Evolutionary conservation across 2,329 filamentous ascomycete genomes (phyloP).

Genomic region (Chaetothyriales sp.): DNA sequence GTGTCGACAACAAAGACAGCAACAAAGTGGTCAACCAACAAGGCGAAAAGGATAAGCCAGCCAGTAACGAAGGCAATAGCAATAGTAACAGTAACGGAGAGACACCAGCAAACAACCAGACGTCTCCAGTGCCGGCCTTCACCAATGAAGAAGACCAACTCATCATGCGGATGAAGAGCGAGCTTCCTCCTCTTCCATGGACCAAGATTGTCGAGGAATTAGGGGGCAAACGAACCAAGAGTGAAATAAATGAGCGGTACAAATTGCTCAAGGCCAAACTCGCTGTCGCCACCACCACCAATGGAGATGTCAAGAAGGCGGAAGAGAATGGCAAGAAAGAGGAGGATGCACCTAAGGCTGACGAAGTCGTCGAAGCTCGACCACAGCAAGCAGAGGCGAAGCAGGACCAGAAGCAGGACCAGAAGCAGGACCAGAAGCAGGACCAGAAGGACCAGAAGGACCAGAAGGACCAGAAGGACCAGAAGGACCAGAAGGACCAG

Average conservation of each 20-base stretch:
- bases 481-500: background rate
- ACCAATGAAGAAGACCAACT: conserved; percentile 14
- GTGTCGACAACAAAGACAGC: conserved; percentile 4
- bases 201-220: conserved; percentile 11
- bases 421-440: background rate
- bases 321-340: conserved; percentile 5
- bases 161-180: conserved; percentile 17
- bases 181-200: conserved; percentile 12
- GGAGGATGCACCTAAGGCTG: background rate
- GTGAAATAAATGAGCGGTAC: conserved; percentile 11
- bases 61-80: background rate
- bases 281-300: conserved; percentile 2
- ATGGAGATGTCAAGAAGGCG: conserved; percentile 2
- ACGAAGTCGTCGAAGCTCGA: background rate
- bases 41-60: background rate
- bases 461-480: no score
- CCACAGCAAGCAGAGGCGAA: background rate
- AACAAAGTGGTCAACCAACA: background rate
- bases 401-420: background rate
- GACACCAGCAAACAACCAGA: background rate
- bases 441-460: background rate
- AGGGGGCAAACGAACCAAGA: conserved; percentile 3
- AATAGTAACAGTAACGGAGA: background rate
- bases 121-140: conserved; percentile 3
- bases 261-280: conserved; percentile 12